A percentile compares a stretch with the other conserved stretches of the same genome.
These are phyloP conservation scores for Hyaloscypha variabilis DNA, from an alignment of 495 filamentous ascomycete species.

Conservation along the genomic window DNA sequence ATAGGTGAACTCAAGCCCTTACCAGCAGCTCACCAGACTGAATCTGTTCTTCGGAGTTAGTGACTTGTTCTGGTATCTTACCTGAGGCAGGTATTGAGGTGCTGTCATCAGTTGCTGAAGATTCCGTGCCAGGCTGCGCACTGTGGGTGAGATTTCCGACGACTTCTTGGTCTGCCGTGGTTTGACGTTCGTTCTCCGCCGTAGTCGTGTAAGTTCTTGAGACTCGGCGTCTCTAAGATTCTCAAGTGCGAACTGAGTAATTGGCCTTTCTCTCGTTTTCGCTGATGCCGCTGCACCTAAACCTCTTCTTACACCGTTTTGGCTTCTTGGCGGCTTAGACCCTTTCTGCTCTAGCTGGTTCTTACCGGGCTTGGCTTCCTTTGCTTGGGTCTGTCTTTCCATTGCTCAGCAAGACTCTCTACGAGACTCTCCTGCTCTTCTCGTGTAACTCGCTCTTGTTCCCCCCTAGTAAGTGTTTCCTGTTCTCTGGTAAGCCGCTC, in stretches of 20 bases:
- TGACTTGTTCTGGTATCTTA: conserved; percentile 20
- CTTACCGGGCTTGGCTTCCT: too few species aligned
- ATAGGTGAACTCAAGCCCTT: conserved; percentile 21
- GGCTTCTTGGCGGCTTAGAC: conserved; percentile 20
- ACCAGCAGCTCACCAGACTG: neutral
- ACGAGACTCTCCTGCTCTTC: conserved; percentile 18
- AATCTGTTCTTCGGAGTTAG: conserved; percentile 24
- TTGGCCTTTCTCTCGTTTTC: conserved; percentile 17
- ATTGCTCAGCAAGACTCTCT: conserved; percentile 21
- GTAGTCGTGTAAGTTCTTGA: conserved; percentile 21
- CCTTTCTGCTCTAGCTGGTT: conserved; percentile 22
- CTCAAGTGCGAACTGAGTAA: conserved; percentile 25
- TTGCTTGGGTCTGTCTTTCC: conserved; percentile 22
- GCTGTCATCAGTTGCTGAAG: conserved; percentile 13
- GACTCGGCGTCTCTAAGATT: conserved; percentile 23
- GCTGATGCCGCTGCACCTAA: conserved; percentile 6
- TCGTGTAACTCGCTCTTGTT: conserved; percentile 21
- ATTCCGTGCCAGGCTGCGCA: conserved; percentile 13
- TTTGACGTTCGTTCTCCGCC: conserved; percentile 21
- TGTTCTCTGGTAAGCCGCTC: too few species aligned
- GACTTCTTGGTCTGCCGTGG: conserved; percentile 17
- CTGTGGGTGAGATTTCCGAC: conserved; percentile 16
- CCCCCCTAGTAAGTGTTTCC: conserved; percentile 9
- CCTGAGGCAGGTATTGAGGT: conserved; percentile 15
- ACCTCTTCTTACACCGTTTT: conserved; percentile 15